Base-by-base conservation (phyloP, 179 eudicot species). In the Pouteria campechiana region DNA sequence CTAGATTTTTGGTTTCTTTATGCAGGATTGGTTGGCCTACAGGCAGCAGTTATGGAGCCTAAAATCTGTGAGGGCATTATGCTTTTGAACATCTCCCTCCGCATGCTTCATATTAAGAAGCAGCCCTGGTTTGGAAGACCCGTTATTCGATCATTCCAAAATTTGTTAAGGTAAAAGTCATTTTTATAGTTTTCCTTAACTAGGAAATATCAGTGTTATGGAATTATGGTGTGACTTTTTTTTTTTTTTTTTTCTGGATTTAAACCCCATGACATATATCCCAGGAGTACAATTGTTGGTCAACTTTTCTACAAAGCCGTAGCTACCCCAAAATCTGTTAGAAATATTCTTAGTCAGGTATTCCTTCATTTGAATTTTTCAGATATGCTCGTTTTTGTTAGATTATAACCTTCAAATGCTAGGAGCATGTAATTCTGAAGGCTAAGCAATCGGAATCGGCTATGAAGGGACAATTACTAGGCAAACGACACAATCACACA, bases 11-110 rank as follows among this genome's bases (percentile, higher is more conserved):
- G 3, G 42, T 12, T 29, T 30, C 7, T 11, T 25, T 17, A 25
- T 71, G 55, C 22, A 90, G 98, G 98, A 29, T 70, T 90, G 50
- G 98, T 86, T 21, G 95, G 98, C 27, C 98, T 90, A 65, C 84
- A 86, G 67, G 98, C 95, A 52, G 95, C 94, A 40, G 76, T 86
- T 1, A 65, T 59, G 67, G 66, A 75, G 35, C 88, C 98, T 20
- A 50, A 58, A 32, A 63, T 70, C 37, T 90, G 98, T 68, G 77
- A 57, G 57, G 98, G 98, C 39, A 66, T 90, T 50, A 37, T 82
- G 32, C 68, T 90, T 24, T 54, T 90, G 27, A 86, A 90, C 54
- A 75, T 90, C 45, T 90, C 96, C 57, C 94, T 90, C 19, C 81
- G 98, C 6, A 86, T 90, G 98, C 86, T 90, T 31, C 98, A 90